Evolutionary conservation across 2,329 filamentous ascomycete genomes (phyloP), one percentile per base, ranked within the genome.

Genomic region (Botrytis galanthina): DNA sequence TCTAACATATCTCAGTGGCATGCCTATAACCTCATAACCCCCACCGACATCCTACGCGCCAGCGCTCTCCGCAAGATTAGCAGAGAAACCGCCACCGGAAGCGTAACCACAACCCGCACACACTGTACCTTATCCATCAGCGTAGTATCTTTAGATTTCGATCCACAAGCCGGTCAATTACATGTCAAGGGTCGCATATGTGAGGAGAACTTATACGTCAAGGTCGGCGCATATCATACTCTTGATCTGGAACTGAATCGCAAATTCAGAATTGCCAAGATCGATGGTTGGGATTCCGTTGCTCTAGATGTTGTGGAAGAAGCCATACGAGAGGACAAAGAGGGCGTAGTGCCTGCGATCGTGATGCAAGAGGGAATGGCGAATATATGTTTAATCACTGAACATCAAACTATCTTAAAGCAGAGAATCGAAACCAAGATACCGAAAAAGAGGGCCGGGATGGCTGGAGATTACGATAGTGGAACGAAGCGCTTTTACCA

Each of bases 311-410:
- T 93, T 63, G 87, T 99, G 18, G 86, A 88, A 73, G 93, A 97
- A 81, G 92, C 94, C 0, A 87, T 95, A 22, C 91, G 93, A 78
- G 90, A 93, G 77, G 91, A 93, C 76, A 91, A 91, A 79, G 90
- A 92, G 75, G 94, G 94, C 1, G 92, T 95, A 75, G 87, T 97
- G 29, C 93, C 94, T 72, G 95, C 96, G 0, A 91, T 98, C 0
- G 93, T 98, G 37, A 95, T 99, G 92, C 93, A 97, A 79, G 95
- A 98, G 79, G 92, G 93, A 26, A 82, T 93, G 26, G 92, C 93
- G 73, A 94, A 95, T 81, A 92, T 96, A 76, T 95, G 93, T 82
- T 86, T 95, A 35, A 92, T 96, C 72, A 95, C 92, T 4, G 90
- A 94, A 80, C 91, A 92, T 81, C 92, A 93, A 78, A 95, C 93